Evolutionary conservation across 2,329 filamentous ascomycete species (phyloP).

Genomic region (Aspergillus ochraceoroseus): DNA sequence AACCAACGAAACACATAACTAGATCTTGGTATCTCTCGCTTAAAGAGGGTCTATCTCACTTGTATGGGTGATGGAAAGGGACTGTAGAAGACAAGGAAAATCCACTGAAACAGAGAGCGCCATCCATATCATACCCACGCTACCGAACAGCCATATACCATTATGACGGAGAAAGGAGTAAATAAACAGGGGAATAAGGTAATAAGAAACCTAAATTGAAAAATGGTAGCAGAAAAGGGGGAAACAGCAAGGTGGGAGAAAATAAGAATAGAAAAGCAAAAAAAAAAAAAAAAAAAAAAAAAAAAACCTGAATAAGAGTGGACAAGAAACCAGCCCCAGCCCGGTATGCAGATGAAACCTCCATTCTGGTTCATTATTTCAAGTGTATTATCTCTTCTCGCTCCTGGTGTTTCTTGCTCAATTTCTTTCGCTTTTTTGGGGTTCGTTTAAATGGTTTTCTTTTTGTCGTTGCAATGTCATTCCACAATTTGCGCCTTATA

Average conservation of each 20-base stretch:
- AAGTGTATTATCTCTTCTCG: slow-evolving; percentile 5
- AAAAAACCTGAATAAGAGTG: slow-evolving; percentile 14
- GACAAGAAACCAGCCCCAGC: slow-evolving; percentile 14
- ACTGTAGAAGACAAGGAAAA: slow-evolving; percentile 29
- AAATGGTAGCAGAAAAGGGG: slow-evolving; percentile 17
- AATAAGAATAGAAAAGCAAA: no score
- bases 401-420: slow-evolving; percentile 4
- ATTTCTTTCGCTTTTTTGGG: slow-evolving; percentile 9
- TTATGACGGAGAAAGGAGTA: slow-evolving; percentile 24
- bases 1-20: slow-evolving; percentile 28
- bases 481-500: slow-evolving; percentile 37
- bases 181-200: slow-evolving; percentile 17
- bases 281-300: slow-evolving; percentile 23
- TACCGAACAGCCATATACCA: slow-evolving; percentile 32
- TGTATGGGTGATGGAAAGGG: slow-evolving; percentile 29
- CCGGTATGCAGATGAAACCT: slow-evolving; percentile 10
- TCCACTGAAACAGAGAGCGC: slow-evolving; percentile 35
- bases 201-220: slow-evolving; percentile 11
- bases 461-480: slow-evolving; percentile 20
- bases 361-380: slow-evolving; percentile 4
- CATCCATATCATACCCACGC: slow-evolving; percentile 36
- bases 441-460: slow-evolving; percentile 9
- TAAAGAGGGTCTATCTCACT: slow-evolving; percentile 38
- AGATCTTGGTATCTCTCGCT: slow-evolving; percentile 42
- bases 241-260: slow-evolving; percentile 25